These are phyloP conservation scores for Friedmanniomyces endolithicus DNA, from an alignment of 495 filamentous ascomycete species.

Conservation along the genomic window DNA sequence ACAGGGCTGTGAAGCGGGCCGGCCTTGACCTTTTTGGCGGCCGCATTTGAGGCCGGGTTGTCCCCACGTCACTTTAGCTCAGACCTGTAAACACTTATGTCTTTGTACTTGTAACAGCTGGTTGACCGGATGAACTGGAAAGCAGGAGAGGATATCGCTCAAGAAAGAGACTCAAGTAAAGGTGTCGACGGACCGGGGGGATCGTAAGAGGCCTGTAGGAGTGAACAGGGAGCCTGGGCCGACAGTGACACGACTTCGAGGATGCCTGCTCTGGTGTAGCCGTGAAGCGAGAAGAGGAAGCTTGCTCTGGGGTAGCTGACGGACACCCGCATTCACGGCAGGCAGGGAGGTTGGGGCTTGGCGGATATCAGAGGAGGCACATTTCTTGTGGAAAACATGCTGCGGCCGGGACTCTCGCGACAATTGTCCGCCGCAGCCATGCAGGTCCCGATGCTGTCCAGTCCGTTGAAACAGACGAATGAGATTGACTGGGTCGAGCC, in stretches of 20 bases:
- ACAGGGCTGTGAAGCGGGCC: background rate
- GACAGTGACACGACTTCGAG: background rate
- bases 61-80: background rate
- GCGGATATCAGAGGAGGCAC: background rate
- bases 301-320: background rate
- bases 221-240: background rate
- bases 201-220: background rate
- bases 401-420: slow-evolving; percentile 8
- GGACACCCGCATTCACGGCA: background rate
- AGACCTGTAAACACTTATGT: too few relatives aligned
- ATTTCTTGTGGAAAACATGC: background rate
- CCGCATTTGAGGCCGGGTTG: background rate
- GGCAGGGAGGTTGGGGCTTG: background rate
- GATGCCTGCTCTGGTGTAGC: background rate
- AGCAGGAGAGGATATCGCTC: background rate
- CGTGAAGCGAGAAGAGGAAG: background rate
- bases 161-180: background rate
- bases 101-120: background rate
- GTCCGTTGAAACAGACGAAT: slow-evolving; percentile 93
- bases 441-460: slow-evolving; percentile 83
- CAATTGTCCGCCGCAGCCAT: slow-evolving; percentile 23
- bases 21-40: background rate
- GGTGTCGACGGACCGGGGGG: background rate
- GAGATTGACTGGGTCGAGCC: slow-evolving; percentile 97
- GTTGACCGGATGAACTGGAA: background rate